Percentiles rank a stretch among this genome's conserved stretches.
Evolutionary conservation across 1,139 yeast species (phyloP).

Genomic region (Starmera stellimalicola): DNA sequence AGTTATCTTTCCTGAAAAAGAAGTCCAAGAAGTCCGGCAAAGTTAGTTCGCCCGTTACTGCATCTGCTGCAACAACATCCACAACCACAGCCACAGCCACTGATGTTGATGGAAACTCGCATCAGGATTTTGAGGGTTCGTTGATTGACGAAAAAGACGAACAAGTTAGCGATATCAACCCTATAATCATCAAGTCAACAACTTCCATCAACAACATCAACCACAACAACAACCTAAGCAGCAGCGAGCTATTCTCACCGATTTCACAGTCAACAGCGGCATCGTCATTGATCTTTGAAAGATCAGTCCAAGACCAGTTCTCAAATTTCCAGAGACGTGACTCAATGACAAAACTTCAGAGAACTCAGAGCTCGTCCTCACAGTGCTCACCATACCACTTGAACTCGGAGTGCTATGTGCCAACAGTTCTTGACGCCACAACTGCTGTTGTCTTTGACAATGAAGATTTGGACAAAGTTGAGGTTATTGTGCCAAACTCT

Average conservation of each 20-base stretch:
- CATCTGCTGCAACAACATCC: too few species aligned
- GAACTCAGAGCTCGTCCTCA: conserved; percentile 5
- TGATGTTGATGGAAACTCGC: not conserved
- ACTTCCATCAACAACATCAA: not conserved
- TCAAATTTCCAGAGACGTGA: conserved; percentile 7
- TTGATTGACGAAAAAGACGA: conserved; percentile 3
- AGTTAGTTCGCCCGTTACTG: too few species aligned
- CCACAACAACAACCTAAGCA: not conserved
- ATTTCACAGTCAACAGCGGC: conserved; percentile 9
- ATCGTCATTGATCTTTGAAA: conserved; percentile 28
- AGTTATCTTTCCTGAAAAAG: conserved; percentile 1
- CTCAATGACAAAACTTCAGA: conserved; percentile 5
- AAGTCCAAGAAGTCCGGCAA: not conserved
- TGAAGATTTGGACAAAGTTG: conserved; percentile 16
- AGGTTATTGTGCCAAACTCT: conserved; percentile 10
- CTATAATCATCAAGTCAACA: not conserved
- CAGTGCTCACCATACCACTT: conserved; percentile 27
- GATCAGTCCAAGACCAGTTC: conserved; percentile 26
- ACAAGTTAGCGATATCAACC: conserved; percentile 1
- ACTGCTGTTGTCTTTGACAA: conserved; percentile 36
- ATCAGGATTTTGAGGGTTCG: not conserved
- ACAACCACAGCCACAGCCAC: too few species aligned
- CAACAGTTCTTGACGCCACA: conserved; percentile 67
- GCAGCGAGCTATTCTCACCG: conserved; percentile 16
- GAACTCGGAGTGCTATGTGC: conserved; percentile 48